Conservation (phyloP, 2,329 filamentous ascomycete species). For the Trichoderma sp. region DNA sequence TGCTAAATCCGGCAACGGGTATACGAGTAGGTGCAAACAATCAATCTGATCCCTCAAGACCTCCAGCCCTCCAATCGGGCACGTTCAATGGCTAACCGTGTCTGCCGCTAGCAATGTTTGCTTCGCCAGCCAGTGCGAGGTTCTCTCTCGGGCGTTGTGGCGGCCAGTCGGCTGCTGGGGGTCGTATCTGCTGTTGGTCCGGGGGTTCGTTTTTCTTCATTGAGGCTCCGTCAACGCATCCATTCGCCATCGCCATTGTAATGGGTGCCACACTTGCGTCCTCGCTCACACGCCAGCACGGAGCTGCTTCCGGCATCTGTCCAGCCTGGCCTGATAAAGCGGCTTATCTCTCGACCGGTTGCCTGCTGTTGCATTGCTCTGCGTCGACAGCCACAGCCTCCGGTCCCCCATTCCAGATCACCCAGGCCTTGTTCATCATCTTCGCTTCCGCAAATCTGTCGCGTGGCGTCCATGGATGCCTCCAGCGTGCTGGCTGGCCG, state of each 20-base stretch:
- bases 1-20: neutral
- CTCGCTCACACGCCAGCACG: neutral
- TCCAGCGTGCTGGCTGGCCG: neutral
- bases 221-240: neutral
- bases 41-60: no score
- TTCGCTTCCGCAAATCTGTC: conserved; percentile 23
- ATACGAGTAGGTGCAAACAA: neutral
- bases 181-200: conserved; percentile 4
- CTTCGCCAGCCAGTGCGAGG: neutral
- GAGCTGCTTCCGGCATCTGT: neutral
- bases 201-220: neutral
- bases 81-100: neutral
- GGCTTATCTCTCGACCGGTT: neutral
- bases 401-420: conserved; percentile 2
- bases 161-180: neutral
- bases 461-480: conserved; percentile 22
- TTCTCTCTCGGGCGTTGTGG: neutral
- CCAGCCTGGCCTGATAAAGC: neutral
- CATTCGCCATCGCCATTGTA: neutral
- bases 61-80: neutral
- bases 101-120: neutral
- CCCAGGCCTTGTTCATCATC: conserved; percentile 12
- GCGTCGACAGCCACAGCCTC: no score
- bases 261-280: neutral
- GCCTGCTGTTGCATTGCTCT: no score